Evolutionary conservation across 805 yeast species (phyloP).

Genomic region (Candida germanica): DNA sequence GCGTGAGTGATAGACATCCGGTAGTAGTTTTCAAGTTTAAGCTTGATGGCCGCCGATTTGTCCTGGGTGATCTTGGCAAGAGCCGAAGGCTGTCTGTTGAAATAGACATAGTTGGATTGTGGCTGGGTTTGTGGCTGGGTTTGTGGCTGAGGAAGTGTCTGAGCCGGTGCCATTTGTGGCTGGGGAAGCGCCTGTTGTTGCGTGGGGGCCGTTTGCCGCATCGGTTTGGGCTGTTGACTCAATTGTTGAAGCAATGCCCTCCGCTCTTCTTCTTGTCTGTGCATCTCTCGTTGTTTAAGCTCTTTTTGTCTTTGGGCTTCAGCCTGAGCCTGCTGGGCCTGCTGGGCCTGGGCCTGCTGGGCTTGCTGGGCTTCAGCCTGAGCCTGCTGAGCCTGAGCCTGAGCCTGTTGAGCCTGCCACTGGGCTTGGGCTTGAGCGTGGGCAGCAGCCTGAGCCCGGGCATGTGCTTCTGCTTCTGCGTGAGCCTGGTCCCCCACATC

Average conservation of each 20-base stretch:
- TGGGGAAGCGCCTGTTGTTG: constrained; percentile 12
- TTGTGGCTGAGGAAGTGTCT: constrained; percentile 7
- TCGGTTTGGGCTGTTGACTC: constrained; percentile 2
- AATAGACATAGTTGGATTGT: constrained; percentile 54
- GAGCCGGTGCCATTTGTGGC: constrained; percentile 10
- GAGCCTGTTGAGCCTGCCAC: background rate
- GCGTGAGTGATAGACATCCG: constrained; percentile 87
- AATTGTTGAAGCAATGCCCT: background rate
- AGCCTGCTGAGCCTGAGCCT: constrained; percentile 7
- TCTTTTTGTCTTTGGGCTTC: background rate
- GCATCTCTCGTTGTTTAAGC: constrained; percentile 7
- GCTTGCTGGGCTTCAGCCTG: constrained; percentile 9
- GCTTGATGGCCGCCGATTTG: constrained; percentile 77
- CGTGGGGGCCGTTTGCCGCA: constrained; percentile 6
- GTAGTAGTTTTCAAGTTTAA: constrained; percentile 79
- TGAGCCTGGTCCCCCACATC: background rate
- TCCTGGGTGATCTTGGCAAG: constrained; percentile 76
- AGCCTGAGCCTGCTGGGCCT: background rate
- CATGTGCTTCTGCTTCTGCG: background rate
- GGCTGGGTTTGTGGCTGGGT: constrained; percentile 7
- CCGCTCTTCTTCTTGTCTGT: constrained; percentile 10
- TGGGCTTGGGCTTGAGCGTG: constrained; percentile 9
- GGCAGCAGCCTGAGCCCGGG: constrained; percentile 2
- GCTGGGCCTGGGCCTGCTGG: background rate
- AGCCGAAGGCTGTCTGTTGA: constrained; percentile 79